phyloP scores from a whole-genome alignment of 2,329 filamentous ascomycete species.

The Sclerotinia trifoliorum region DNA sequence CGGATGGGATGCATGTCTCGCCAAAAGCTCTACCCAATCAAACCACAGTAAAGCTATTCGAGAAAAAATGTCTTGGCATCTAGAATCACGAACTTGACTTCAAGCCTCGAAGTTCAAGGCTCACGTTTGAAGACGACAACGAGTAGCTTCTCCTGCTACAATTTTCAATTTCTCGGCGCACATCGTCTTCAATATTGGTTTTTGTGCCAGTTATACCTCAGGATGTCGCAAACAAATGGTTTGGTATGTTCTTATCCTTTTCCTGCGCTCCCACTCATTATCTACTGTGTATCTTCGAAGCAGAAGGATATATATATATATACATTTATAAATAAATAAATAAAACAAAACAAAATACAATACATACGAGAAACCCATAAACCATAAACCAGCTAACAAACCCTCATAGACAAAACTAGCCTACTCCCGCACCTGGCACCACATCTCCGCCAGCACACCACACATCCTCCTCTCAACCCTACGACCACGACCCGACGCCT shows the following conservation, averaged over 20 bases:
- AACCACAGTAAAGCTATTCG: neutral
- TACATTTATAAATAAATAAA: no score
- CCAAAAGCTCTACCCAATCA: slow-evolving; percentile 18
- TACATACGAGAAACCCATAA: neutral
- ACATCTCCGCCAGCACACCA: slow-evolving; percentile 68
- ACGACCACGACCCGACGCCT: slow-evolving; percentile 43
- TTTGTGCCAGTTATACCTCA: slow-evolving; percentile 32
- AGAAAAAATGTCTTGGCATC: slow-evolving; percentile 24
- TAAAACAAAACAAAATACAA: neutral
- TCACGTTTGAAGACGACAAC: slow-evolving; percentile 16
- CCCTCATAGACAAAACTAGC: slow-evolving; percentile 78
- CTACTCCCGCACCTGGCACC: slow-evolving; percentile 95
- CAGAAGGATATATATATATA: slow-evolving; percentile 1
- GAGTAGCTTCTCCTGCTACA: slow-evolving; percentile 4
- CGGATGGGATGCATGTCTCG: slow-evolving; percentile 8
- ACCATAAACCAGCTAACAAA: neutral
- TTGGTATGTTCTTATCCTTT: slow-evolving; percentile 52
- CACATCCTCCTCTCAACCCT: slow-evolving; percentile 57
- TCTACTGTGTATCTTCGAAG: slow-evolving; percentile 20
- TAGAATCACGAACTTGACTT: slow-evolving; percentile 18
- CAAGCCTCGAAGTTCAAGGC: neutral
- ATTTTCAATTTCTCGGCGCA: neutral
- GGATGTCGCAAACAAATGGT: slow-evolving; percentile 78
- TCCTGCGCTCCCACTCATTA: neutral
- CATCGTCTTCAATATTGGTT: slow-evolving; percentile 27